Base-by-base conservation (phyloP, 345 rosid species). In the Moringa oleifera region DNA sequence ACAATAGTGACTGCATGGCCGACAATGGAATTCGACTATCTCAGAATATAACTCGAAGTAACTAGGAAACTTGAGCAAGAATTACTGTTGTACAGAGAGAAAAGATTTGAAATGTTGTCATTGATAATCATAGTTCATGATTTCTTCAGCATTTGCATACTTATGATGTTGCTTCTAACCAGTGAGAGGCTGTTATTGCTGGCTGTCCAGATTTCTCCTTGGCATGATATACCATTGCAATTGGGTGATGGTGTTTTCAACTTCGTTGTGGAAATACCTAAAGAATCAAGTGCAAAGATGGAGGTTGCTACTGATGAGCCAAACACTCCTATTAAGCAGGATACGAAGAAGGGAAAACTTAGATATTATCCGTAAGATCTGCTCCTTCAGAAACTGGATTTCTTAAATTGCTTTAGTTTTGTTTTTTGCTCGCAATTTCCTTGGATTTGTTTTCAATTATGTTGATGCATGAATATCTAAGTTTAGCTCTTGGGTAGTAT, bases 231-330 rank as follows among this genome's bases (percentile, higher is more conserved):
- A 50, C 99, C 96, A 1, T 63, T 91, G 82, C 84, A 77, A 20
- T 67, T 85, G 75, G 99, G 98, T 10, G 86, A 87, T 74, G 97
- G 87, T 20, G 82, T 76, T 55, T 95, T 75, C 77, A 87, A 87
- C 87, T 91, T 80, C 60, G 58, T 91, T 47, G 97, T 87, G 37
- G 98, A 95, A 69, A 89, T 95, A 60, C 96, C 99, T 45, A 91
- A 84, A 76, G 98, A 87, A 65, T 78, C 98, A 16, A 91, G 90
- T 68, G 96, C 96, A 0, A 95, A 95, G 77, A 95, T 95, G 98
- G 99, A 95, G 85, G 80, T 89, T 80, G 97, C 97, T 60, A 95
- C 96, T 19, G 95, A 89, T 53, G 97, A 95, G 78, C 75, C 67
- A 19, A 85, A 68, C 84, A 94, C 97, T 71, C 97, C 95, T 25